Conservation (phyloP, 192 early-diverging fungal species). For the Backusella psychrophila region DNA sequence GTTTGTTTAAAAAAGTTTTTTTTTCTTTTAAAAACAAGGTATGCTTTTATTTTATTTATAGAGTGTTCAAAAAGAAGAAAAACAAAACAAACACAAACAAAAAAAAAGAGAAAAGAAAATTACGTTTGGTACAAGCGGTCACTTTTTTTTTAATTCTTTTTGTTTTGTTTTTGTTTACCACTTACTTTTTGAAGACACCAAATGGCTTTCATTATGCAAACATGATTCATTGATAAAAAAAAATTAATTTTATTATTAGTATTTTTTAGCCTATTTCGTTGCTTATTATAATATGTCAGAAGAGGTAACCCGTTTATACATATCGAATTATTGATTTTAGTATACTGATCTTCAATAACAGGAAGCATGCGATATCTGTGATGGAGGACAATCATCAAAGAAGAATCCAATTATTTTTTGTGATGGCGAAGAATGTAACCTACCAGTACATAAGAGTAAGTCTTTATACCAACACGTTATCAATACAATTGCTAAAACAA, state of each 20-base stretch:
- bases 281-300: not conserved
- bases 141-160: not conserved
- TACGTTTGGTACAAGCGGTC: not conserved
- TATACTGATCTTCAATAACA: not conserved
- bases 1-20: not conserved
- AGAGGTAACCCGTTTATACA: not conserved
- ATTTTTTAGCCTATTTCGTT: not conserved
- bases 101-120: not conserved
- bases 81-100: not conserved
- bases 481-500: not conserved
- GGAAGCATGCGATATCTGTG: slow-evolving; percentile 44
- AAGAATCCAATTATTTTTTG: slow-evolving; percentile 52
- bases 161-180: not conserved
- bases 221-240: not conserved
- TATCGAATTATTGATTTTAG: not conserved
- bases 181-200: not conserved
- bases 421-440: slow-evolving; percentile 44
- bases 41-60: too few relatives aligned
- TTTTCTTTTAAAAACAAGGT: too few relatives aligned
- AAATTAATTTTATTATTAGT: not conserved
- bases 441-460: slow-evolving; percentile 40
- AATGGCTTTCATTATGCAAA: not conserved
- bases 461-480: too few relatives aligned
- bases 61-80: not conserved
- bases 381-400: slow-evolving; percentile 36